Evolutionary conservation across 2,329 filamentous ascomycete genomes (phyloP).

Genomic region (Apiospora arundinis): DNA sequence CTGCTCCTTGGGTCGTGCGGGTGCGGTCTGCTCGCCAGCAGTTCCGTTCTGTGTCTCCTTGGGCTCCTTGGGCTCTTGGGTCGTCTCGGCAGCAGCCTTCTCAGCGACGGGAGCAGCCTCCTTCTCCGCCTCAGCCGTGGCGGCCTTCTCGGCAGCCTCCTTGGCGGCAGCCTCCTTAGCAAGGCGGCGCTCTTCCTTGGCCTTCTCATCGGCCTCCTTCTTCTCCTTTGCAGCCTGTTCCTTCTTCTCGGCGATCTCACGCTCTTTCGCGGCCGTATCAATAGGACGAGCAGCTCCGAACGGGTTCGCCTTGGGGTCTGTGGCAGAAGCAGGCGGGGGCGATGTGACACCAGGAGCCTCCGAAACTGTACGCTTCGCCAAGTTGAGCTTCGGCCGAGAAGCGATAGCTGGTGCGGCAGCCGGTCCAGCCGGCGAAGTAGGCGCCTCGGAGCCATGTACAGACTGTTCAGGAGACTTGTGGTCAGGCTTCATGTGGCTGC

Average conservation of each 20-base stretch:
- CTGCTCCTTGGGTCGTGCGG: constrained; percentile 50
- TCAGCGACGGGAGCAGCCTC: constrained; percentile 35
- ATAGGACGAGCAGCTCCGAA: constrained; percentile 95
- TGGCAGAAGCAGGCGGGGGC: constrained; percentile 54
- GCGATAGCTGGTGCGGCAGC: constrained; percentile 63
- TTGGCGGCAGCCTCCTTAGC: constrained; percentile 70
- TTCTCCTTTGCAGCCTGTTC: constrained; percentile 77
- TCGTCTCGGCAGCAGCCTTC: constrained; percentile 42
- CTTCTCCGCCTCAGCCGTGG: constrained; percentile 42
- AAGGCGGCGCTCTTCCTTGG: constrained; percentile 73
- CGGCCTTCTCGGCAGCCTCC: constrained; percentile 58
- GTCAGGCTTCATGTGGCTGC: constrained; percentile 89
- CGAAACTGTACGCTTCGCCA: constrained; percentile 89
- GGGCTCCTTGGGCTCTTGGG: constrained; percentile 8
- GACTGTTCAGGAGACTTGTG: constrained; percentile 62
- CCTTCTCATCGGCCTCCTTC: constrained; percentile 86
- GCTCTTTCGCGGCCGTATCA: constrained; percentile 88
- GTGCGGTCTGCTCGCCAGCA: constrained; percentile 56
- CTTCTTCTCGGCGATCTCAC: constrained; percentile 88
- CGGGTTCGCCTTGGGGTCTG: constrained; percentile 79
- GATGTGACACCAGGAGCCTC: constrained; percentile 64
- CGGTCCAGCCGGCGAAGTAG: constrained; percentile 78
- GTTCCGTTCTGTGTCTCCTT: constrained; percentile 32
- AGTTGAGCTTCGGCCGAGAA: constrained; percentile 81
- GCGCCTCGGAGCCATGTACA: constrained; percentile 64